A percentile compares a stretch with the other conserved stretches of the same genome.
Conservation (phyloP, 257 asterid species). For the Solanum gandarillasii region DNA sequence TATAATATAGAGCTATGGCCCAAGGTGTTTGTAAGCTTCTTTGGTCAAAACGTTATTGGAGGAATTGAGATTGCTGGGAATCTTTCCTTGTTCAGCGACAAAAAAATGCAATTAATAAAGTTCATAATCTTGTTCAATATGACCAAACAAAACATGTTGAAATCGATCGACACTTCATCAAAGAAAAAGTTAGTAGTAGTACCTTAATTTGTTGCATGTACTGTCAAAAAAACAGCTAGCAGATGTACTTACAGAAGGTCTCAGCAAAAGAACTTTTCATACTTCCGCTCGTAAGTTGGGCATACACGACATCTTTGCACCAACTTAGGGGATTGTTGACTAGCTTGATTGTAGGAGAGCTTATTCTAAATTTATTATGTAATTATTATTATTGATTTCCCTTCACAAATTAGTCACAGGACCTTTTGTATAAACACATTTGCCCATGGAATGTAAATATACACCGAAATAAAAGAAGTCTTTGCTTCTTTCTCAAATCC, state of each 20-base stretch:
- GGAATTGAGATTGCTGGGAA: background rate
- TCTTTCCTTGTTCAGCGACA: background rate
- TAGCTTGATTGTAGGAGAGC: background rate
- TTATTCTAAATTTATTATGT: background rate
- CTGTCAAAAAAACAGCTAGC: background rate
- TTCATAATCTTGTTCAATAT: too few species aligned
- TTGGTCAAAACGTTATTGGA: background rate
- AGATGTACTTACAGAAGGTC: background rate
- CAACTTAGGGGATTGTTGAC: background rate
- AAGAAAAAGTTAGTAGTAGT: too few species aligned
- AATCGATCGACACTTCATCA: too few species aligned
- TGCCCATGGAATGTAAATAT: background rate
- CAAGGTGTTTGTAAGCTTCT: background rate
- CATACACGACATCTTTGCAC: background rate
- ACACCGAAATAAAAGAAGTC: background rate
- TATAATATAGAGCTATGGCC: background rate
- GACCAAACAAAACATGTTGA: too few species aligned
- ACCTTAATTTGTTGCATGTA: too few species aligned
- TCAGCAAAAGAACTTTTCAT: background rate
- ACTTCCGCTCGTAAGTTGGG: background rate
- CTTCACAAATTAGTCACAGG: background rate
- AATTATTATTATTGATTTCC: background rate
- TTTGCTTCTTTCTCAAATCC: background rate
- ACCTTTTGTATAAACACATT: background rate
- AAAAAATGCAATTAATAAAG: background rate